A percentile compares a stretch with the other conserved stretches of the same genome.
These are phyloP conservation scores for Kwoniella botswanensis DNA, from an alignment of 768 basidiomycete species.

Conservation along the genomic window DNA sequence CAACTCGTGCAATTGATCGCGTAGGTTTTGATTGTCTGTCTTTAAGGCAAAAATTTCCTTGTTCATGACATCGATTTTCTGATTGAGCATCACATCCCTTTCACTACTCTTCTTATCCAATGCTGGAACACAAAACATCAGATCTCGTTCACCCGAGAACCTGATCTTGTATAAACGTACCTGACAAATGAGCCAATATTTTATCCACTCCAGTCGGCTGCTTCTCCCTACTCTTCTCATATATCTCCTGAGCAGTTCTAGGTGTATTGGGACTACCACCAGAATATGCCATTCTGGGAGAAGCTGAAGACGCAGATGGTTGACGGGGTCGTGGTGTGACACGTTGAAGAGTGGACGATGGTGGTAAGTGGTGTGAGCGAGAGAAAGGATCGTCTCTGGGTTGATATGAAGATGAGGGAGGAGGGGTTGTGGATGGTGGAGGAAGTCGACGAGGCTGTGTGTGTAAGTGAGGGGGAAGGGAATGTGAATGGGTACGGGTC, in stretches of 20 bases:
- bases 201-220: constrained; percentile 7
- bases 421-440: background rate
- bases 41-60: background rate
- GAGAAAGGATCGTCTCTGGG: constrained; percentile 2
- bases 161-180: background rate
- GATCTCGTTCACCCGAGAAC: too few relatives aligned
- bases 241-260: constrained; percentile 16
- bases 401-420: background rate
- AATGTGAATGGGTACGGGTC: background rate
- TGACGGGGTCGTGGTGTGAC: background rate
- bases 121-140: too few relatives aligned
- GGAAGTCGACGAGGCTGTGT: background rate
- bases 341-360: background rate
- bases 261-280: background rate
- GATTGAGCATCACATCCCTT: background rate
- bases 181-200: constrained; percentile 1
- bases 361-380: background rate
- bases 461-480: background rate
- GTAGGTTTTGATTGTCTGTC: constrained; percentile 24
- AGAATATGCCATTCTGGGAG: background rate
- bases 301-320: background rate
- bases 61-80: background rate
- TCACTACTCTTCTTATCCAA: background rate
- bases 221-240: constrained; percentile 3
- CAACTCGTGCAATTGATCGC: constrained; percentile 43